Evolutionary conservation across 176 grass and related monocot genomes (phyloP).

Genomic region (Aechmea fasciata): DNA sequence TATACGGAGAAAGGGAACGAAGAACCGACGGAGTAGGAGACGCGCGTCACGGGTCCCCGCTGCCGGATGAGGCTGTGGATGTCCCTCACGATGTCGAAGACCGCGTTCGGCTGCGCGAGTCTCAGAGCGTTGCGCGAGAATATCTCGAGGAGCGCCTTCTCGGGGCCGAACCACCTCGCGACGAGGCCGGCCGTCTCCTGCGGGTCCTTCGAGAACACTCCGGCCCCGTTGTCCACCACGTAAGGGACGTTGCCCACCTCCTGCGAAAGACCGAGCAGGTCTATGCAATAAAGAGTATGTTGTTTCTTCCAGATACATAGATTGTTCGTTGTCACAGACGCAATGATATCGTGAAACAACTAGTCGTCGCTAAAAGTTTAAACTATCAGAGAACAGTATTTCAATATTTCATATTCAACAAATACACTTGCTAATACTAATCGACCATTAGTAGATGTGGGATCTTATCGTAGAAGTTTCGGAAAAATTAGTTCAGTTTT

Average conservation of each 20-base stretch:
- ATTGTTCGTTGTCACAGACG: too few species aligned
- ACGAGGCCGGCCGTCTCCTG: slow-evolving; percentile 46
- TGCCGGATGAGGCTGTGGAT: slow-evolving; percentile 59
- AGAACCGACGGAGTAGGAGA: slow-evolving; percentile 20
- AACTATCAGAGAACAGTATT: not conserved
- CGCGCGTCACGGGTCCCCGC: slow-evolving; percentile 18
- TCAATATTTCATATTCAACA: not conserved
- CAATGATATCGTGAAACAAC: too few species aligned
- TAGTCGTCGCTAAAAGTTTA: not conserved
- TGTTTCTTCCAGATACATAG: too few species aligned
- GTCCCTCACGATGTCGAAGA: slow-evolving; percentile 73
- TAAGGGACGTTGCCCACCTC: slow-evolving; percentile 83
- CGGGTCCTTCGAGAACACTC: slow-evolving; percentile 57
- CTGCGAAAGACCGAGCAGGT: slow-evolving; percentile 14
- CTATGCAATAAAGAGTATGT: too few species aligned
- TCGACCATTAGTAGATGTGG: not conserved
- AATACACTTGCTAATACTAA: not conserved
- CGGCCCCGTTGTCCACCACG: slow-evolving; percentile 69
- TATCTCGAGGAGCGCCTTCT: slow-evolving; percentile 22
- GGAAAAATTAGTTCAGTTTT: not conserved
- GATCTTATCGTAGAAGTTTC: not conserved
- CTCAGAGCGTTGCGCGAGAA: slow-evolving; percentile 54
- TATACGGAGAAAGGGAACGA: too few species aligned
- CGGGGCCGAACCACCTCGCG: slow-evolving; percentile 45
- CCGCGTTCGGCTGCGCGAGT: slow-evolving; percentile 63